phyloP scores from a whole-genome alignment of 176 grass and related monocot species.

The Oryza meridionalis region DNA sequence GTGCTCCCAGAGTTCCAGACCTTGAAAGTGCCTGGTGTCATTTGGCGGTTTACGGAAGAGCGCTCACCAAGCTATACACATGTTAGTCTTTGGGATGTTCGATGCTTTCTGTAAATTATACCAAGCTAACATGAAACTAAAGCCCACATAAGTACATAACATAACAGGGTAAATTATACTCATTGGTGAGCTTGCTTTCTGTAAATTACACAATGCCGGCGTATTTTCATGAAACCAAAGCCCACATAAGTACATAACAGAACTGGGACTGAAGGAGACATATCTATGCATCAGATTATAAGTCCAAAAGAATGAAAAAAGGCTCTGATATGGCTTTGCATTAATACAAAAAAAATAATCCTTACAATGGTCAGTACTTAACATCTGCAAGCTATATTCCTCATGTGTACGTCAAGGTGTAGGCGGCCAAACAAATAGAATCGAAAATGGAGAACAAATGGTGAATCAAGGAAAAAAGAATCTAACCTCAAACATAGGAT shows the following conservation, averaged over 20 bases:
- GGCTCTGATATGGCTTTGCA: conserved; percentile 22
- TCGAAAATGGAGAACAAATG: conserved; percentile 49
- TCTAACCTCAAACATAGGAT: conserved; percentile 46
- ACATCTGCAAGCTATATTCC: conserved; percentile 47
- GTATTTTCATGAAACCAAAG: background rate
- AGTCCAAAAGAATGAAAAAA: conserved; percentile 36
- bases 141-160: background rate
- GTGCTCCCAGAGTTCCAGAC: background rate
- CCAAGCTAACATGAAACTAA: background rate
- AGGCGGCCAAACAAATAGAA: conserved; percentile 53
- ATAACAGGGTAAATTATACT: too few relatives aligned
- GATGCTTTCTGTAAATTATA: background rate
- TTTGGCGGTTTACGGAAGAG: background rate
- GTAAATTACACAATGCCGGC: background rate
- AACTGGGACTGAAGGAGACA: conserved; percentile 8
- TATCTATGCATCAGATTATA: conserved; percentile 36
- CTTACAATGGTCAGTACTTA: conserved; percentile 20
- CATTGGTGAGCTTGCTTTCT: too few relatives aligned
- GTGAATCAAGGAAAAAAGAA: conserved; percentile 44
- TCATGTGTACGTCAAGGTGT: conserved; percentile 47
- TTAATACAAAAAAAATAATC: conserved; percentile 40
- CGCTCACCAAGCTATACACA: too few relatives aligned
- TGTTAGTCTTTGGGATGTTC: too few relatives aligned
- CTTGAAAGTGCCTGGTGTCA: background rate
- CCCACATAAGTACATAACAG: background rate